Percentiles rank a stretch among this genome's conserved stretches.
phyloP scores from a whole-genome alignment of 805 yeast species.

The Monosporozyma aquatica region DNA sequence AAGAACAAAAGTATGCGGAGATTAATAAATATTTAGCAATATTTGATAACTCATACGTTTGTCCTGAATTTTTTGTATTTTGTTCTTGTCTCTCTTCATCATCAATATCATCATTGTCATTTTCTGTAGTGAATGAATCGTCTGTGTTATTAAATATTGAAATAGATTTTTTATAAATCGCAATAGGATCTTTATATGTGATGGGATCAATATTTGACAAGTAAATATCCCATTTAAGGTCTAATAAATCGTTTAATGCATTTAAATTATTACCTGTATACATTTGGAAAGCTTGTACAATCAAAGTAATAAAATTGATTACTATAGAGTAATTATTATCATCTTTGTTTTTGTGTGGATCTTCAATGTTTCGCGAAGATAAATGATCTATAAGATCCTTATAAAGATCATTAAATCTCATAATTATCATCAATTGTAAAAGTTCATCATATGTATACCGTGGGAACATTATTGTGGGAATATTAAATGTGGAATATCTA shows the following conservation, averaged over 20 bases:
- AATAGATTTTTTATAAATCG: conserved; percentile 27
- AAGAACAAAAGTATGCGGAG: conserved; percentile 79
- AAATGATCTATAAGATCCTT: background rate
- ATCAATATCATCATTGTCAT: conserved; percentile 8
- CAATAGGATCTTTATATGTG: conserved; percentile 19
- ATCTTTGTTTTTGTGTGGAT: too few species aligned
- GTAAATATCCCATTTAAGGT: conserved; percentile 25
- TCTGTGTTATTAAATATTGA: conserved; percentile 28
- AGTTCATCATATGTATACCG: conserved; percentile 22
- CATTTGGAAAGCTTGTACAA: conserved; percentile 26
- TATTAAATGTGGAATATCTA: conserved; percentile 19
- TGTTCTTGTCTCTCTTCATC: conserved; percentile 6
- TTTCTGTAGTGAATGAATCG: conserved; percentile 22
- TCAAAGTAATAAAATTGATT: conserved; percentile 21
- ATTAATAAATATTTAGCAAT: conserved; percentile 64
- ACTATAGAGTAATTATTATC: conserved; percentile 5
- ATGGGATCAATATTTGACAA: conserved; percentile 12
- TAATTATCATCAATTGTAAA: conserved; percentile 13
- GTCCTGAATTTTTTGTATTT: background rate
- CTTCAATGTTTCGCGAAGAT: too few species aligned
- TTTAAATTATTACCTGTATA: conserved; percentile 28
- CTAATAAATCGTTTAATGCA: conserved; percentile 23
- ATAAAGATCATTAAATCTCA: conserved; percentile 13
- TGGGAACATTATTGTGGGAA: conserved; percentile 27
- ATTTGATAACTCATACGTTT: conserved; percentile 41